A percentile compares a stretch with the other conserved stretches of the same genome.
These are phyloP conservation scores for Penicillium sp. DNA, from an alignment of 2,329 filamentous ascomycete genomes.

Conservation along the genomic window DNA sequence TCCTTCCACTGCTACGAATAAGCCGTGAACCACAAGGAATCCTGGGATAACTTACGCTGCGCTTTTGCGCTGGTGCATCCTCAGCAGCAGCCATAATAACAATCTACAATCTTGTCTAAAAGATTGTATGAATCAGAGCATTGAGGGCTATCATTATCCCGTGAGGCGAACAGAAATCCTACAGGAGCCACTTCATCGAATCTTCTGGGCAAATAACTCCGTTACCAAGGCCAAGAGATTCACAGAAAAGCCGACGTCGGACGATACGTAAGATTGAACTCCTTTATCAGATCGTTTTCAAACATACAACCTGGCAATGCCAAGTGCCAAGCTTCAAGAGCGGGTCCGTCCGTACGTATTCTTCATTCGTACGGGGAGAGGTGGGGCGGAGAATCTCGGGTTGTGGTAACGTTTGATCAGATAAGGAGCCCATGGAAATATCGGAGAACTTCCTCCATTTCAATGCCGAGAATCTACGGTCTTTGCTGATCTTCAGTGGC, in stretches of 20 bases:
- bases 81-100: background rate
- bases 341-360: background rate
- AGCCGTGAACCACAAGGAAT: background rate
- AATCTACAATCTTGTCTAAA: background rate
- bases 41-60: background rate
- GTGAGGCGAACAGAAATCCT: background rate
- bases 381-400: background rate
- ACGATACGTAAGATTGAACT: background rate
- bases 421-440: too few relatives aligned
- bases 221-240: conserved; percentile 1
- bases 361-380: background rate
- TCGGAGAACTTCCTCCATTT: too few relatives aligned
- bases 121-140: background rate
- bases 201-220: background rate
- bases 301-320: background rate
- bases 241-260: conserved; percentile 1
- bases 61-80: conserved; percentile 2
- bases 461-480: too few relatives aligned
- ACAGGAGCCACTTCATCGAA: background rate
- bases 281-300: conserved; percentile 2
- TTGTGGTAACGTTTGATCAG: background rate
- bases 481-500: too few relatives aligned
- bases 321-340: background rate
- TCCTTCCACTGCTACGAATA: conserved; percentile 4
- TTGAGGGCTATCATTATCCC: background rate